Evolutionary conservation across 2,329 filamentous ascomycete genomes (phyloP).

Genomic region (Aspergillus udagawae): DNA sequence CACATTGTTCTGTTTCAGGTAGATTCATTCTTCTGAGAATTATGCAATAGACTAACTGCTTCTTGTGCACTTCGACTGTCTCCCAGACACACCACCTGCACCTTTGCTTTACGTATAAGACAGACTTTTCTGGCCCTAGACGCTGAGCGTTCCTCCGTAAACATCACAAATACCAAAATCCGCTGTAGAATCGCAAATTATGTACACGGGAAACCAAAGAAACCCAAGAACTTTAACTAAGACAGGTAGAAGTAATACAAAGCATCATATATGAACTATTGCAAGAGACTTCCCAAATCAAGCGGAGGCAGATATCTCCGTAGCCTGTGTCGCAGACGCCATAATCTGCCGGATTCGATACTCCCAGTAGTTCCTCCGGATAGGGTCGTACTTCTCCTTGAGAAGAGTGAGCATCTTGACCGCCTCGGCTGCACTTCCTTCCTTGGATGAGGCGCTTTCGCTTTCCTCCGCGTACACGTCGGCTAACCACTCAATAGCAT

Average conservation of each 20-base stretch:
- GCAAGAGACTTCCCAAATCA: constrained; percentile 7
- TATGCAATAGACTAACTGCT: no score
- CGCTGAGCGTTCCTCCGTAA: not conserved
- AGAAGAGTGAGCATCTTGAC: constrained; percentile 67
- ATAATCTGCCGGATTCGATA: constrained; percentile 58
- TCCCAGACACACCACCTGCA: no score
- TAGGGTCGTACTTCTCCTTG: constrained; percentile 82
- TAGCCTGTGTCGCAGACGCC: constrained; percentile 4
- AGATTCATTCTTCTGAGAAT: no score
- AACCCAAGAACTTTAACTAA: not conserved
- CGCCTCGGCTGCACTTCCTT: constrained; percentile 51
- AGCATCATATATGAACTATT: not conserved
- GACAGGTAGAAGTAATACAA: not conserved
- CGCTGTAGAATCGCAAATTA: not conserved
- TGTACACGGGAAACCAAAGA: not conserved
- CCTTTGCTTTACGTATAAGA: no score
- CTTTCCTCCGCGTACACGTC: constrained; percentile 42
- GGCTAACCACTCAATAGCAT: constrained; percentile 52
- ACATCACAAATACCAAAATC: not conserved
- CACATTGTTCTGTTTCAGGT: no score
- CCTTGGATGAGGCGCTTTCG: constrained; percentile 41
- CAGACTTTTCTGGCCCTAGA: no score
- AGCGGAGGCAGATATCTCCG: constrained; percentile 14
- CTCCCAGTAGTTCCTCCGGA: constrained; percentile 89
- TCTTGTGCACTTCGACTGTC: no score